A percentile compares a stretch with the other conserved stretches of the same genome.
These are phyloP conservation scores for Russula sp. DNA, from an alignment of 768 basidiomycete species.

Conservation along the genomic window DNA sequence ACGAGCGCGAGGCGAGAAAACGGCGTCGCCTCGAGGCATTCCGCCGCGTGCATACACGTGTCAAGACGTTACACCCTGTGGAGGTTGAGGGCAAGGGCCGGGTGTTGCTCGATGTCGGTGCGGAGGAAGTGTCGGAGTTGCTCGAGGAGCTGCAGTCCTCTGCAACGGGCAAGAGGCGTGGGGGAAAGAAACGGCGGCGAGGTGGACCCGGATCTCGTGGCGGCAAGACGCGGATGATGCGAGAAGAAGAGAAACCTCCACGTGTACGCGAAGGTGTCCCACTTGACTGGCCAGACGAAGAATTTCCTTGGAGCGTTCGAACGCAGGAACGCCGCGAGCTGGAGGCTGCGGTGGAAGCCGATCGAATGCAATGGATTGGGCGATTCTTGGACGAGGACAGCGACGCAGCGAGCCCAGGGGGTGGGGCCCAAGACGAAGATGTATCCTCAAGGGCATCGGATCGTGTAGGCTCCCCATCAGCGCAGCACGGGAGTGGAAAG, in stretches of 20 bases:
- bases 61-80: slow-evolving; percentile 46
- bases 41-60: slow-evolving; percentile 27
- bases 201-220: slow-evolving; percentile 24
- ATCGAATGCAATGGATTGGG: slow-evolving; percentile 59
- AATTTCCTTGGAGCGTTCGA: slow-evolving; percentile 71
- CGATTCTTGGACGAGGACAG: slow-evolving; percentile 68
- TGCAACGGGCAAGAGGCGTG: slow-evolving; percentile 33
- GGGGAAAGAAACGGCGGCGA: slow-evolving; percentile 45
- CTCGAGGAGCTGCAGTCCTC: slow-evolving; percentile 20
- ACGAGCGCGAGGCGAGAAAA: slow-evolving; percentile 59
- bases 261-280: slow-evolving; percentile 17
- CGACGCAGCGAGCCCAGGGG: slow-evolving; percentile 40
- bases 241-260: background rate
- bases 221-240: background rate
- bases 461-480: slow-evolving; percentile 26
- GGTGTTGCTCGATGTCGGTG: slow-evolving; percentile 53
- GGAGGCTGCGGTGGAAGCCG: slow-evolving; percentile 48
- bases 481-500: slow-evolving; percentile 47
- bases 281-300: slow-evolving; percentile 73
- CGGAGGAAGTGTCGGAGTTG: slow-evolving; percentile 33
- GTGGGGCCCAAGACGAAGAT: slow-evolving; percentile 30
- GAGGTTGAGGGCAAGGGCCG: slow-evolving; percentile 64
- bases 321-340: slow-evolving; percentile 47
- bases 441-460: slow-evolving; percentile 28
- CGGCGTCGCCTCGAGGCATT: slow-evolving; percentile 66